Percentiles rank a stretch among this genome's conserved stretches.
Evolutionary conservation across 192 early-diverging fungal genomes (phyloP).

Genomic region (Geranomyces michiganensis): DNA sequence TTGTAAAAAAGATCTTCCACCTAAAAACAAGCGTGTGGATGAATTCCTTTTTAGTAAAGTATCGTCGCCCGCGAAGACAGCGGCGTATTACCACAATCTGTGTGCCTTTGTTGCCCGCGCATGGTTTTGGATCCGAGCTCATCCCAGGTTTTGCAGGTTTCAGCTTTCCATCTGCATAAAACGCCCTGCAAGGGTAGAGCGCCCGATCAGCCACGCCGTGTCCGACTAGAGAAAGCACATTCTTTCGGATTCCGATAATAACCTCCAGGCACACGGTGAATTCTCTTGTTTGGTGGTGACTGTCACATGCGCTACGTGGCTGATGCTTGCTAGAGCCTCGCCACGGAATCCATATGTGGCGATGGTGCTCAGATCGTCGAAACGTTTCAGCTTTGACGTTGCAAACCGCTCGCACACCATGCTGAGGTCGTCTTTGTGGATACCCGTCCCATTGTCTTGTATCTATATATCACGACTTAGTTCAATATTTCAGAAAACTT

Average conservation of each 20-base stretch:
- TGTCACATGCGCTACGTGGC: constrained; percentile 90
- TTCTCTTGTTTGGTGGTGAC: constrained; percentile 56
- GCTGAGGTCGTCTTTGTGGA: constrained; percentile 80
- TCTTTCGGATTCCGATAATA: background rate
- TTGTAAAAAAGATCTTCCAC: constrained; percentile 97
- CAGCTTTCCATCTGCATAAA: constrained; percentile 86
- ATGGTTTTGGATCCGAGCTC: constrained; percentile 81
- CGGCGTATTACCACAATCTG: constrained; percentile 86
- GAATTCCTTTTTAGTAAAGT: constrained; percentile 11
- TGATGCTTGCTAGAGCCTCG: constrained; percentile 95
- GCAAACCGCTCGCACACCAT: constrained; percentile 96
- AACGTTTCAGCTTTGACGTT: constrained; percentile 85
- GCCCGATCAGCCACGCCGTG: background rate
- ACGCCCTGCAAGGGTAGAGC: constrained; percentile 54
- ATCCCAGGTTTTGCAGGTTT: constrained; percentile 74
- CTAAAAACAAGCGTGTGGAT: constrained; percentile 37
- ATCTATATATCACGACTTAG: constrained; percentile 59
- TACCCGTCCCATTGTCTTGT: constrained; percentile 94
- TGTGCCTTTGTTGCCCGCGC: constrained; percentile 95
- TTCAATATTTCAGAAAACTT: constrained; percentile 68
- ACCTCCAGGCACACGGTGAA: constrained; percentile 56
- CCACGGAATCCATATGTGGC: constrained; percentile 96
- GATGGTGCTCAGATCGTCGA: constrained; percentile 84
- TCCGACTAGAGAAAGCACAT: background rate
- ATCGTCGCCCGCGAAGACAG: no score